These are phyloP conservation scores for Ziziphus jujuba DNA, from an alignment of 306 rosid species.

Conservation along the genomic window DNA sequence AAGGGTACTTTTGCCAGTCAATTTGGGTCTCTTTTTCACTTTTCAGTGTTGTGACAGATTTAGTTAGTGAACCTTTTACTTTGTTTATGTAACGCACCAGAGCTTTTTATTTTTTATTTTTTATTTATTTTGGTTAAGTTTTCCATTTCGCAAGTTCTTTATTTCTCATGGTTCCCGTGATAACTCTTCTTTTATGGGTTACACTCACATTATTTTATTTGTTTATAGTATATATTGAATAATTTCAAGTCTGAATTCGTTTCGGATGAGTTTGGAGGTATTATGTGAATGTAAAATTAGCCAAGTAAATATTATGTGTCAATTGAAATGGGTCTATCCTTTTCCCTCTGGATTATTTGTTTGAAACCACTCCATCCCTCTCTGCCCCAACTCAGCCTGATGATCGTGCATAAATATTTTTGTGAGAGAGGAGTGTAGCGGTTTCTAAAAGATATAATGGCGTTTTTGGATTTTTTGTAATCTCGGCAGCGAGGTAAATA, in stretches of 20 bases:
- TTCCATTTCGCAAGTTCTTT: constrained; percentile 37
- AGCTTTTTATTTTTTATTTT: constrained; percentile 57
- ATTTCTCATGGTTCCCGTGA: constrained; percentile 51
- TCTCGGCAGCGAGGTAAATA: no score
- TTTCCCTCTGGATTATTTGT: no score
- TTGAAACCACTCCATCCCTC: no score
- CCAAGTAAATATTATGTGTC: no score
- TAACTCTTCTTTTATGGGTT: constrained; percentile 33
- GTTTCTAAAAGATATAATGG: no score
- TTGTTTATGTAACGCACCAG: constrained; percentile 45
- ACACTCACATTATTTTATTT: constrained; percentile 42
- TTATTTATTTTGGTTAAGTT: constrained; percentile 36
- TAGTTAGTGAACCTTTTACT: constrained; percentile 33
- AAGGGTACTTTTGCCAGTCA: constrained; percentile 19
- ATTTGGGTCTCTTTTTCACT: constrained; percentile 3
- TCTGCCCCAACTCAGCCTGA: no score
- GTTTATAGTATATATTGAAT: constrained; percentile 11
- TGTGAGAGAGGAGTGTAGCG: no score
- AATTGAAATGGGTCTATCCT: no score
- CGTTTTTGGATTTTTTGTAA: no score
- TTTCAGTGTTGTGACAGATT: constrained; percentile 27
- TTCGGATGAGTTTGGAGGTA: background rate
- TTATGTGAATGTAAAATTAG: background rate
- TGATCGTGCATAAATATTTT: no score
- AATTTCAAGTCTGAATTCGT: background rate